A percentile compares a stretch with the other conserved stretches of the same genome.
phyloP scores from a whole-genome alignment of 2,329 filamentous ascomycete species.

The Rhinocladiella mackenziei region DNA sequence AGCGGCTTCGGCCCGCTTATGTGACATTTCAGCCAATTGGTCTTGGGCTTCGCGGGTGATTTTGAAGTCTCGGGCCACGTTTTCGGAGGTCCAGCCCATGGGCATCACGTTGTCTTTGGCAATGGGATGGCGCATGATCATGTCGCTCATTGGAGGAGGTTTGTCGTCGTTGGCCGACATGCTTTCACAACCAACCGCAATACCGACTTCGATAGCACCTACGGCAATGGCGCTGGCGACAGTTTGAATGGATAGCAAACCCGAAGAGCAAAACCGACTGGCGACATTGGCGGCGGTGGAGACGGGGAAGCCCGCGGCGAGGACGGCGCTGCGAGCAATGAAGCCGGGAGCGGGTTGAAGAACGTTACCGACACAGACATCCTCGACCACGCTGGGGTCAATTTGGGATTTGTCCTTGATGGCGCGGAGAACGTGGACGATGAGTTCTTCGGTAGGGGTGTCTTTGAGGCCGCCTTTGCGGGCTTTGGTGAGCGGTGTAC shows the following conservation, averaged over 20 bases:
- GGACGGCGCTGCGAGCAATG: slow-evolving; percentile 80
- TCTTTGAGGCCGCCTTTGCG: slow-evolving; percentile 96
- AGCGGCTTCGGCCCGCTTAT: slow-evolving; percentile 81
- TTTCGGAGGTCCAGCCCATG: slow-evolving; percentile 92
- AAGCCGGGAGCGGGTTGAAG: slow-evolving; percentile 88
- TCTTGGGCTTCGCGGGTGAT: slow-evolving; percentile 76
- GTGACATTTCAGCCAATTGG: slow-evolving; percentile 80
- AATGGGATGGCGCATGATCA: slow-evolving; percentile 73
- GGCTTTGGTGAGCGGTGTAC: slow-evolving; percentile 86
- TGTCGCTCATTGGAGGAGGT: slow-evolving; percentile 85
- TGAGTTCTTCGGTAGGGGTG: slow-evolving; percentile 77
- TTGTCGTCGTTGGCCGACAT: slow-evolving; percentile 84
- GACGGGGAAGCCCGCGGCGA: slow-evolving; percentile 88
- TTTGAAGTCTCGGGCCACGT: slow-evolving; percentile 83
- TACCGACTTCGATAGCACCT: slow-evolving; percentile 91
- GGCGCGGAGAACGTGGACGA: slow-evolving; percentile 75
- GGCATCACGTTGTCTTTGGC: slow-evolving; percentile 94
- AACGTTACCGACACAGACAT: slow-evolving; percentile 87
- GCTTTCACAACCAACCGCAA: slow-evolving; percentile 93
- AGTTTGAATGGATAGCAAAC: slow-evolving; percentile 86
- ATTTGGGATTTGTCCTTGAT: slow-evolving; percentile 82
- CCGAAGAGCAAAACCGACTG: slow-evolving; percentile 92
- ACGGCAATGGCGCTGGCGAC: slow-evolving; percentile 85
- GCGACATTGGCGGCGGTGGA: slow-evolving; percentile 74
- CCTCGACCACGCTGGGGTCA: slow-evolving; percentile 82